phyloP scores from a whole-genome alignment of 75 land plant species.

The Selaginella moellendorffii region DNA sequence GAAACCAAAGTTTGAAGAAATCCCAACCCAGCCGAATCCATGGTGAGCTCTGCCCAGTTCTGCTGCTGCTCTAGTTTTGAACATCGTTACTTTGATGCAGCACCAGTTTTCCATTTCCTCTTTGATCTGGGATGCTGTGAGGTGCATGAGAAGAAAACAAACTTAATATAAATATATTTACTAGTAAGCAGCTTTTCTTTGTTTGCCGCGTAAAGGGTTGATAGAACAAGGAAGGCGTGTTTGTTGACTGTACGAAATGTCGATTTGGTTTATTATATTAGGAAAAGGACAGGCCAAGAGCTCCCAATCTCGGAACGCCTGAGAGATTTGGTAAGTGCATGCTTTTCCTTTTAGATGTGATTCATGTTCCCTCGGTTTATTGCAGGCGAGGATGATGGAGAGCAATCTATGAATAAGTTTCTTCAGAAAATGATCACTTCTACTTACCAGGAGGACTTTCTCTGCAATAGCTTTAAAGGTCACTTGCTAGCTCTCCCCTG shows the following conservation, averaged over 20 bases:
- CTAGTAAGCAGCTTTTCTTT: no score
- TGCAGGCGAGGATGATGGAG: slow-evolving; percentile 42
- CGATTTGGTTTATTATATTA: slow-evolving; percentile 78
- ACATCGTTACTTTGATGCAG: slow-evolving; percentile 84
- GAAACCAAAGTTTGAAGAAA: neutral
- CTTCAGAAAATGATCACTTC: slow-evolving; percentile 63
- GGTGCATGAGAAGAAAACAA: slow-evolving; percentile 28
- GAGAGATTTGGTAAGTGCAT: neutral
- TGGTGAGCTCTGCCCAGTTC: slow-evolving; percentile 79
- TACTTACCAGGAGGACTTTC: slow-evolving; percentile 79
- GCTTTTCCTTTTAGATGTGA: neutral
- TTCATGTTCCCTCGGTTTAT: slow-evolving; percentile 20
- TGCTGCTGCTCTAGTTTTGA: no score
- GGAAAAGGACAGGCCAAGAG: slow-evolving; percentile 84
- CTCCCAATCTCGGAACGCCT: slow-evolving; percentile 24
- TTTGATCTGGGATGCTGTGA: slow-evolving; percentile 48
- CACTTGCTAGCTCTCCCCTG: slow-evolving; percentile 64
- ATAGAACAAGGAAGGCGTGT: slow-evolving; percentile 52
- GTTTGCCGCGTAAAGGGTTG: slow-evolving; percentile 29
- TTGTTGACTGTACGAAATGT: slow-evolving; percentile 64
- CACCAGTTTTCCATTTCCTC: slow-evolving; percentile 70
- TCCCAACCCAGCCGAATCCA: slow-evolving; percentile 92
- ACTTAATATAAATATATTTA: neutral
- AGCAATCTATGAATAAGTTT: slow-evolving; percentile 69
- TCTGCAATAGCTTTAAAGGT: slow-evolving; percentile 61